These are phyloP conservation scores for Cyclotella baltica DNA, from an alignment of 108 stramenopile genomes.

Conservation along the genomic window DNA sequence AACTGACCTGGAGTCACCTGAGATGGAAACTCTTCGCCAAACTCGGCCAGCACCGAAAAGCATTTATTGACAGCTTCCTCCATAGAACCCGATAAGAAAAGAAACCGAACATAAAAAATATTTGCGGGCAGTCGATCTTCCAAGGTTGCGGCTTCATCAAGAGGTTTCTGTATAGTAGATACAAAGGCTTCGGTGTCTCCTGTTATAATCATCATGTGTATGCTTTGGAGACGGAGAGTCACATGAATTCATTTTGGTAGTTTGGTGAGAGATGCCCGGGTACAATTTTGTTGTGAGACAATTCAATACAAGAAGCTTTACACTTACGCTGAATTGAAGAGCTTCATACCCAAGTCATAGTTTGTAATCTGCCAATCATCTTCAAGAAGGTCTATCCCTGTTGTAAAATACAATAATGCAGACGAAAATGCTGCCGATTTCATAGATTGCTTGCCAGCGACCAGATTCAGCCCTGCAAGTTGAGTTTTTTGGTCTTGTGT, in stretches of 20 bases:
- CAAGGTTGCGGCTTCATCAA: background rate
- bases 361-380: constrained; percentile 10
- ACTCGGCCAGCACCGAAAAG: background rate
- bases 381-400: constrained; percentile 21
- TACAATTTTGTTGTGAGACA: too few relatives aligned
- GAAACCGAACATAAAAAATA: background rate
- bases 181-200: background rate
- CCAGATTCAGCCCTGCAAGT: constrained; percentile 27
- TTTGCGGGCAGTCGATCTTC: constrained; percentile 9
- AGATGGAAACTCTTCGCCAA: constrained; percentile 13
- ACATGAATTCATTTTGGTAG: background rate
- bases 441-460: constrained; percentile 29
- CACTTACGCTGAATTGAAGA: constrained; percentile 19
- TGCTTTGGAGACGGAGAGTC: background rate
- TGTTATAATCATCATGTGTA: constrained; percentile 5
- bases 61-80: background rate
- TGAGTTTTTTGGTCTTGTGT: constrained; percentile 19
- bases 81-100: background rate
- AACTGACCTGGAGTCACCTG: background rate
- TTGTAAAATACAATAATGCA: constrained; percentile 27
- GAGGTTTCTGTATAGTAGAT: background rate
- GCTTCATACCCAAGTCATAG: constrained; percentile 23
- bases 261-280: background rate
- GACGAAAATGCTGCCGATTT: constrained; percentile 17
- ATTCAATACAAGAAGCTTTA: too few relatives aligned